Evolutionary conservation across 805 yeast species (phyloP).

Genomic region (Schizosaccharomyces pombe): DNA sequence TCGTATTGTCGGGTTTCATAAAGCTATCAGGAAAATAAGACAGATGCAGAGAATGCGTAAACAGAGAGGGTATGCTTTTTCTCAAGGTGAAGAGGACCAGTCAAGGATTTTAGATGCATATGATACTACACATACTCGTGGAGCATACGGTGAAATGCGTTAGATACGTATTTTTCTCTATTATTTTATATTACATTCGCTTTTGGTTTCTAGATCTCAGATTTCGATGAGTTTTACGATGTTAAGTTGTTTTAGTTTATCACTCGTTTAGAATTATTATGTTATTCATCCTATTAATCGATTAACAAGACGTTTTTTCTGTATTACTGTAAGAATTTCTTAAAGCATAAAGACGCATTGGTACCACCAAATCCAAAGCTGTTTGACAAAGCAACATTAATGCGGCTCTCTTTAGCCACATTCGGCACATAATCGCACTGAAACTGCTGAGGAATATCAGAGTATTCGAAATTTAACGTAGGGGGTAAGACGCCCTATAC

Average conservation of each 20-base stretch:
- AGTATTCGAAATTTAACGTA: slow-evolving; percentile 41
- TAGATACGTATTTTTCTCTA: not conserved
- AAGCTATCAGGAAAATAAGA: slow-evolving; percentile 87
- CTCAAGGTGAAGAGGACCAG: slow-evolving; percentile 88
- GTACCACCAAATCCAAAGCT: slow-evolving; percentile 98
- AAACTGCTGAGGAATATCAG: slow-evolving; percentile 23
- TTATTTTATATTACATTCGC: too few relatives aligned
- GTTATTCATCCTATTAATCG: too few relatives aligned
- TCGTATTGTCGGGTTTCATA: slow-evolving; percentile 89
- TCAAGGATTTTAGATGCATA: slow-evolving; percentile 78
- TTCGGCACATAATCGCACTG: slow-evolving; percentile 36
- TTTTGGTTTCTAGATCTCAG: too few relatives aligned
- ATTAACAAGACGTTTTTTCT: too few relatives aligned
- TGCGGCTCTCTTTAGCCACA: slow-evolving; percentile 18
- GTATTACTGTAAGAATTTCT: too few relatives aligned
- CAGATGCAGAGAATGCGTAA: slow-evolving; percentile 96
- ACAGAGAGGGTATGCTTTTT: slow-evolving; percentile 95
- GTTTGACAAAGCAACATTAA: slow-evolving; percentile 50
- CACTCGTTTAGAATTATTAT: too few relatives aligned
- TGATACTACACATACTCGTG: slow-evolving; percentile 73
- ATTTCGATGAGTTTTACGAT: too few relatives aligned
- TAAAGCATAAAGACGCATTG: slow-evolving; percentile 47
- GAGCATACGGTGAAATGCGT: slow-evolving; percentile 34
- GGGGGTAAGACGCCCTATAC: slow-evolving; percentile 36
- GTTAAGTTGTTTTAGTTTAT: too few relatives aligned